Conservation (phyloP, 1,139 yeast species). For the Debaryomyces nepalensis region DNA sequence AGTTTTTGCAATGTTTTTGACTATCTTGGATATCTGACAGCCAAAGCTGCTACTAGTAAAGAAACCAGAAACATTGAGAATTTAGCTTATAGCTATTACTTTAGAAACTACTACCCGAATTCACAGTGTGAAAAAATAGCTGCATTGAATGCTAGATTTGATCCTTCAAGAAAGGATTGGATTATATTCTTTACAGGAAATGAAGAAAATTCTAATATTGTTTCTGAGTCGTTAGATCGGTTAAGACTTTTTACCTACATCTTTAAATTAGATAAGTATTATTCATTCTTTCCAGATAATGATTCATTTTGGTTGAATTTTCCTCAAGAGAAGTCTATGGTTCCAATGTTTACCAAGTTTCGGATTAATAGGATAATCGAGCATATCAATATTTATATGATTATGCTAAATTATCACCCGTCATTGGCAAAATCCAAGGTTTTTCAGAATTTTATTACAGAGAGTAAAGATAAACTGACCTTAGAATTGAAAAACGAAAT, state of each 20-base stretch:
- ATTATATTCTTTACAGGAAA: slow-evolving; percentile 29
- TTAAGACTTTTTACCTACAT: slow-evolving; percentile 41
- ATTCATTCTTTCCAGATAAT: slow-evolving; percentile 43
- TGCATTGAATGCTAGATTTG: slow-evolving; percentile 42
- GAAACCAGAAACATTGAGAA: slow-evolving; percentile 42
- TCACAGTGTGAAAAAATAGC: slow-evolving; percentile 20
- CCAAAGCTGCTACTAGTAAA: slow-evolving; percentile 37
- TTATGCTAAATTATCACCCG: slow-evolving; percentile 37
- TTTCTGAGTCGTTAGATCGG: slow-evolving; percentile 40
- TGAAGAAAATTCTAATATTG: slow-evolving; percentile 22
- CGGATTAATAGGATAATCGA: slow-evolving; percentile 54
- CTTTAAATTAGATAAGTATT: slow-evolving; percentile 40
- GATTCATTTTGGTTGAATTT: slow-evolving; percentile 46
- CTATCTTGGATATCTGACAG: slow-evolving; percentile 41
- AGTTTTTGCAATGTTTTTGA: slow-evolving; percentile 51
- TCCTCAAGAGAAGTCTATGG: slow-evolving; percentile 30
- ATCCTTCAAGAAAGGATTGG: slow-evolving; percentile 40
- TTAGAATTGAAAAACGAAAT: slow-evolving; percentile 38
- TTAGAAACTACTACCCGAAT: slow-evolving; percentile 32
- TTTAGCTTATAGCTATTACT: slow-evolving; percentile 45
- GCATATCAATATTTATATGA: slow-evolving; percentile 51
- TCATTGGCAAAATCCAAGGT: slow-evolving; percentile 31
- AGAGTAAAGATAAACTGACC: slow-evolving; percentile 30
- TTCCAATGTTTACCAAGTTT: slow-evolving; percentile 39
- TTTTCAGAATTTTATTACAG: slow-evolving; percentile 48